Evolutionary conservation across 2,329 filamentous ascomycete species (phyloP).

Genomic region (Fusarium chuoi): DNA sequence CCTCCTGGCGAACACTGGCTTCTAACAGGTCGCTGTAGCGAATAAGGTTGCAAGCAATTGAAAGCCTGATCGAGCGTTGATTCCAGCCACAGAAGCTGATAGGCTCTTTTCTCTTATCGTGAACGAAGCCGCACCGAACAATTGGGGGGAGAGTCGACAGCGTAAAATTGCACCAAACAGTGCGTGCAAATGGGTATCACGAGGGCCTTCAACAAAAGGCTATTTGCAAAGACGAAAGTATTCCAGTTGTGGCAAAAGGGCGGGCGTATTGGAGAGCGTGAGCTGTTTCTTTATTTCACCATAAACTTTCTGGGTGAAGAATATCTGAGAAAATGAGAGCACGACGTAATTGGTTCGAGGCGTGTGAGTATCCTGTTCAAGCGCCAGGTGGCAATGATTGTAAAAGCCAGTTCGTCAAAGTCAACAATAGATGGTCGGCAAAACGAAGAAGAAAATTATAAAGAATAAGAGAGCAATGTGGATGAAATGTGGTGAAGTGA

Average conservation of each 20-base stretch:
- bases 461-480: constrained; percentile 1
- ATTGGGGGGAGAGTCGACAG: neutral
- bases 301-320: neutral
- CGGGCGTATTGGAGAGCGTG: neutral
- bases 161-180: neutral
- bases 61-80: neutral
- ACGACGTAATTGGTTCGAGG: neutral
- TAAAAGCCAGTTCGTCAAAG: neutral
- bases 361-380: neutral
- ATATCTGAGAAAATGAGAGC: neutral
- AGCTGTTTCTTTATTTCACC: neutral
- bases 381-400: neutral
- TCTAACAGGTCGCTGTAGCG: neutral
- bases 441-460: neutral
- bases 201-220: neutral
- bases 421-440: neutral
- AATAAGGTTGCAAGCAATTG: neutral
- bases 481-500: constrained; percentile 12
- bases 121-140: neutral
- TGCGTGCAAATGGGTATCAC: neutral
- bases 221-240: neutral
- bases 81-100: neutral
- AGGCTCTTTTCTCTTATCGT: neutral
- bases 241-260: neutral
- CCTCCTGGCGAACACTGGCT: neutral